Base-by-base conservation (phyloP, 352 stramenopile species). In the Globisporangium radiosum region DNA sequence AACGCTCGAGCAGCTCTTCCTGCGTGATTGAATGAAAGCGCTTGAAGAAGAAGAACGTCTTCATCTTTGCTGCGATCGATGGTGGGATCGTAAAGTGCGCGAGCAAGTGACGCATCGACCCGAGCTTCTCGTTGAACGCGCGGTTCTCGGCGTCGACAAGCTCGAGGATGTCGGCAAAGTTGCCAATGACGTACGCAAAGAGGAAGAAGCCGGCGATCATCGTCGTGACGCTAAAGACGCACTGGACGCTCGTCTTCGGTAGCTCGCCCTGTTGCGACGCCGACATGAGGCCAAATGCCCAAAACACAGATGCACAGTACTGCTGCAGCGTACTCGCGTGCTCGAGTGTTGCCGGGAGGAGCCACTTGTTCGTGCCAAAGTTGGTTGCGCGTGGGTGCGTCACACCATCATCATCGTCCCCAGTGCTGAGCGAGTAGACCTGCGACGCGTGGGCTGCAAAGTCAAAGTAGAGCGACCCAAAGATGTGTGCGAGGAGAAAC, bases 1-100 rank as follows among this genome's bases (percentile, higher is more conserved):
- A 84, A 4, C 66, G 57, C 25, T 75, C 67, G 3, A 86, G 56
- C 9, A 79, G 51, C 15, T 72, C 64, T 50, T 86, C 76, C 58
- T 82, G 70, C 0, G 73, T 81, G 63, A 84, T 84, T 1, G 71
- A 78, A 48, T 84, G 76, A 54, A 73, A 86, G 7, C 73, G 70
- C 40, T 72, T 61, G 63, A 84, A 86, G 52, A 75, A 74, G 52
- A 72, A 84, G 59, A 68, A 84, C 2, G 72, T 76, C 51, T 78
- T 76, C 42, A 86, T 63, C 1, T 70, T 67, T 7, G 72, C 49
- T 45, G 67, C 52, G 9, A 86, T 70, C 10, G 68, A 59, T 15
- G 54, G 53, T 7, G 73, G 65, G 3, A 86, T 60, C 7, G 63
- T 57, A 45, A 84, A 84, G 45, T 86, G 73, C 4, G 64, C 40